A percentile compares a stretch with the other conserved stretches of the same genome.
Conservation (phyloP, 2,329 filamentous ascomycete species). For the Aspergillus nomiae region DNA sequence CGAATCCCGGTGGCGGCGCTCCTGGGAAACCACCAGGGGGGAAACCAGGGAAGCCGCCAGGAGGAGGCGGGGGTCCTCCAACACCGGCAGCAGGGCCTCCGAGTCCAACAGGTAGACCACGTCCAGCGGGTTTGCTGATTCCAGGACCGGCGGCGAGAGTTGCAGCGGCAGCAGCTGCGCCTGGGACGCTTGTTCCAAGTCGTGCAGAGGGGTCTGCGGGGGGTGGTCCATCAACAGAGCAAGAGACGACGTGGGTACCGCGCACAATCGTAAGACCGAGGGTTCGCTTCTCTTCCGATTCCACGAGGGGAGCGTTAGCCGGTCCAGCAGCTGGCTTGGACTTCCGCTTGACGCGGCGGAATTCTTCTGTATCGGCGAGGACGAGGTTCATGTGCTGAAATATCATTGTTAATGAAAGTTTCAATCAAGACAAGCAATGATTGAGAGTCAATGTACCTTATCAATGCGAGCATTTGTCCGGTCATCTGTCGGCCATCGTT, state of each 20-base stretch:
- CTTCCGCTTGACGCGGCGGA: constrained; percentile 86
- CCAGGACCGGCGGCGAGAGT: constrained; percentile 81
- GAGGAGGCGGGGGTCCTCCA: constrained; percentile 73
- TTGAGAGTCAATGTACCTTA: constrained; percentile 63
- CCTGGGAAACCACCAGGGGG: constrained; percentile 58
- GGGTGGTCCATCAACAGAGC: constrained; percentile 93
- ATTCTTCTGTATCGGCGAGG: constrained; percentile 97
- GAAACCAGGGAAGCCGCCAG: constrained; percentile 55
- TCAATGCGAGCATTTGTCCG: constrained; percentile 97
- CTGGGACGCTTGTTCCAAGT: constrained; percentile 74
- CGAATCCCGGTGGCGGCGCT: constrained; percentile 52
- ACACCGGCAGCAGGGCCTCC: constrained; percentile 88
- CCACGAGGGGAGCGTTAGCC: constrained; percentile 66
- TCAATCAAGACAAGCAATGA: neutral
- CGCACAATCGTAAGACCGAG: constrained; percentile 92
- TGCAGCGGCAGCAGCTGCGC: constrained; percentile 58
- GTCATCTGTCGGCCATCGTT: constrained; percentile 96
- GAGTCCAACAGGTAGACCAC: constrained; percentile 79
- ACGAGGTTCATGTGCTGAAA: constrained; percentile 96
- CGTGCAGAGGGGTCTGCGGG: constrained; percentile 90
- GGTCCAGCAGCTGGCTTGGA: constrained; percentile 66
- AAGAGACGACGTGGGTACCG: constrained; percentile 89
- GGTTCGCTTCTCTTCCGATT: constrained; percentile 96
- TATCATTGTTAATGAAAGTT: constrained; percentile 3
- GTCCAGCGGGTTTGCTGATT: constrained; percentile 85